Percentiles rank a stretch among this genome's conserved stretches.
phyloP scores from a whole-genome alignment of 2,329 filamentous ascomycete species.

The Falciphora oryzae region DNA sequence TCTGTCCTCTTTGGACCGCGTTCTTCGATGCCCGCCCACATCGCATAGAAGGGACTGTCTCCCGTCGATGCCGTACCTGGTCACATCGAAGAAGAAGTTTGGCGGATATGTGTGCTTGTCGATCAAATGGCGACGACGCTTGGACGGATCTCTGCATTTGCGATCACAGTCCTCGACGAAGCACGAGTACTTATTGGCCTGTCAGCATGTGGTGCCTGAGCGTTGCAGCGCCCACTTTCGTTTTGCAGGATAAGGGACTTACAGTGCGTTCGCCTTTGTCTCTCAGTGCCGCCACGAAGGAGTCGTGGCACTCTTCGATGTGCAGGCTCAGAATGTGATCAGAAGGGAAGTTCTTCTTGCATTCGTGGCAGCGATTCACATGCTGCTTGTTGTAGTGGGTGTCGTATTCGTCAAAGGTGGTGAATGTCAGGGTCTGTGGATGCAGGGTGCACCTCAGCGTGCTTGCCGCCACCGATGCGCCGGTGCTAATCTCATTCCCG shows the following conservation, averaged over 20 bases:
- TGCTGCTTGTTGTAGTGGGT: constrained; percentile 78
- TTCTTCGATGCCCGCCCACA: constrained; percentile 22
- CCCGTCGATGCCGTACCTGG: constrained; percentile 84
- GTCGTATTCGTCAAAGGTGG: constrained; percentile 75
- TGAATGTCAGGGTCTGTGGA: constrained; percentile 62
- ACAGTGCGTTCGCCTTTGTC: constrained; percentile 85
- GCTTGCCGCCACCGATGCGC: constrained; percentile 25
- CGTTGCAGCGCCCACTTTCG: not conserved
- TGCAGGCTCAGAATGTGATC: constrained; percentile 75
- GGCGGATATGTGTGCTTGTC: constrained; percentile 91
- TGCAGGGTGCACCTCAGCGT: constrained; percentile 80
- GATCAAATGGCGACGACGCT: constrained; percentile 80
- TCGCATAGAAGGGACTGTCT: constrained; percentile 71
- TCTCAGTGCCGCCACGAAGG: constrained; percentile 63
- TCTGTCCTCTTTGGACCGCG: not conserved
- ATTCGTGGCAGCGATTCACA: constrained; percentile 78
- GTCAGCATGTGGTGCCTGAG: constrained; percentile 7
- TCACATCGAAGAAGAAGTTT: constrained; percentile 82
- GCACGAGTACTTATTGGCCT: constrained; percentile 62
- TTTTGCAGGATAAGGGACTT: constrained; percentile 26
- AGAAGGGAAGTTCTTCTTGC: constrained; percentile 82
- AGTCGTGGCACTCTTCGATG: constrained; percentile 87
- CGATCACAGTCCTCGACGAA: constrained; percentile 86
- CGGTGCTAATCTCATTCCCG: constrained; percentile 26
- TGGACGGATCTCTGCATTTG: constrained; percentile 76